phyloP scores from a whole-genome alignment of 768 basidiomycete species.

The Lyophyllum shimeji region DNA sequence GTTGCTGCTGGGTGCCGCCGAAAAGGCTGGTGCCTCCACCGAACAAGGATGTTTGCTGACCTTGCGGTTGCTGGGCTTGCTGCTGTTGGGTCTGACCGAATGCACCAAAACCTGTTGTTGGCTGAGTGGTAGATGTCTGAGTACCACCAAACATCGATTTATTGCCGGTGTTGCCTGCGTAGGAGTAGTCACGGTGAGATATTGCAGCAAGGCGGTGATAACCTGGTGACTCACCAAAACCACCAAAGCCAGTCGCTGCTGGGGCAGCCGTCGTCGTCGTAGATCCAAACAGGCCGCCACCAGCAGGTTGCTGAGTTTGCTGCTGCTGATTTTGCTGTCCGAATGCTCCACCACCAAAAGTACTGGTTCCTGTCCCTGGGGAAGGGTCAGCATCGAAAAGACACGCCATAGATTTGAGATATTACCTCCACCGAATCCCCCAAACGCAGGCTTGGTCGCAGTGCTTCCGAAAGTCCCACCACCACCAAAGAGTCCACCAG shows the following conservation, averaged over 20 bases:
- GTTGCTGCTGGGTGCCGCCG: conserved; percentile 37
- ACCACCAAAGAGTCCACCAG: conserved; percentile 33
- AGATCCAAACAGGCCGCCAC: conserved; percentile 29
- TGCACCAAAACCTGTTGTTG: conserved; percentile 38
- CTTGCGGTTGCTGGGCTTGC: conserved; percentile 32
- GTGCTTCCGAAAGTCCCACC: conserved; percentile 32
- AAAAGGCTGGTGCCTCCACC: conserved; percentile 33
- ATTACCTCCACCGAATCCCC: conserved; percentile 14
- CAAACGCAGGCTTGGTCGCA: conserved; percentile 18
- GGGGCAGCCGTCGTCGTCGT: conserved; percentile 26
- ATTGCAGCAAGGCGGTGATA: background rate
- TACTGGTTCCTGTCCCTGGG: conserved; percentile 11
- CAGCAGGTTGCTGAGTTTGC: conserved; percentile 29
- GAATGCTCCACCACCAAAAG: conserved; percentile 34
- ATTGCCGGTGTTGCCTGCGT: conserved; percentile 19
- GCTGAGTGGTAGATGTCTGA: conserved; percentile 35
- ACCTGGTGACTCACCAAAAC: conserved; percentile 28
- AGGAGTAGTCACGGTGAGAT: background rate
- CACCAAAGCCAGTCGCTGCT: conserved; percentile 37
- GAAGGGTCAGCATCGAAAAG: background rate
- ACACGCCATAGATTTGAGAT: background rate
- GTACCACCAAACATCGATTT: conserved; percentile 43
- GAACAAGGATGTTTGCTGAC: conserved; percentile 26
- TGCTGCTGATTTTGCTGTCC: conserved; percentile 31
- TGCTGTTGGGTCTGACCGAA: conserved; percentile 34